Conservation (phyloP, 176 grass and related monocot species). For the sorghum (Sorghum bicolor) region Sorghum_bicolor_NCBIv3 NC_012875.2:52671501-52672000, state of each 20-base stretch:
- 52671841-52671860: slow-evolving; percentile 28
- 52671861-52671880: neutral
- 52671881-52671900: neutral
- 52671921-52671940: neutral
- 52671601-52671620: neutral
- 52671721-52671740: neutral
- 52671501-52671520: neutral
- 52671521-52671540: neutral
- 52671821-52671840: neutral
- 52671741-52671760: slow-evolving; percentile 8
- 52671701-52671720: slow-evolving; percentile 33
- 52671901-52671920: neutral
- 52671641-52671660: neutral
- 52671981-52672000: neutral
- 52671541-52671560: neutral
- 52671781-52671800: neutral
- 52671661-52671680: no score
- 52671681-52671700: neutral
- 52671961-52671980: neutral
- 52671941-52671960: neutral
- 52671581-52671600: neutral
- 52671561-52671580: slow-evolving; percentile 14
- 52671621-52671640: neutral
- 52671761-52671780: neutral
- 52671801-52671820: neutral